Evolutionary conservation across 495 filamentous ascomycete genomes (phyloP), one percentile per base, ranked within the genome.

Genomic region (Neurospora sp.): DNA sequence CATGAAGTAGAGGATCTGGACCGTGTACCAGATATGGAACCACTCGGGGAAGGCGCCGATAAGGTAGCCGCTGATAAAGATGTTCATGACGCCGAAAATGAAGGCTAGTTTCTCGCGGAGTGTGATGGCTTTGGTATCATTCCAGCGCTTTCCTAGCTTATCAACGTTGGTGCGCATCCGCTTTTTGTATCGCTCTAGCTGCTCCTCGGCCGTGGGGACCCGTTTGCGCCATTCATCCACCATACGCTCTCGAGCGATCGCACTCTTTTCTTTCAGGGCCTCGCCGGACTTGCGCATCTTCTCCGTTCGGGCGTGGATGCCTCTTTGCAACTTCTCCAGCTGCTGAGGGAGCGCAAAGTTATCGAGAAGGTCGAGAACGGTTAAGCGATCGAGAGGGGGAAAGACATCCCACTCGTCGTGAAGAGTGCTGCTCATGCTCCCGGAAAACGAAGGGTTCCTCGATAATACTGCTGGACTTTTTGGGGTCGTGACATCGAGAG

Each of bases 41-140:
- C 88, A 90, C 75, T 98, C 86, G 21, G 96, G 94, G 77, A 86
- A 90, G 31, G 89, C 93, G 70, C 96, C 96, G 73, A 98, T 92
- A 70, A 99, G 84, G 79, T 97, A 97, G 62, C 94, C 96, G 74
- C 93, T 96, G 78, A 98, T 90, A 82, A 98, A 97, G 79, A 99
- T 93, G 79, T 98, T 99, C 81, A 97, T 89, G 69, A 98, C 94
- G 77, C 93, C 96, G 59, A 91, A 92, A 72, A 99, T 97, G 83
- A 99, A 99, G 15, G 96, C 94, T 31, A 94, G 83, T 86, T 99
- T 99, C 86, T 99, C 96, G 54, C 94, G 90, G 39, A 92, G 80
- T 1, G 94, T 97, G 74, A 98, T 93, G 73, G 89, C 89, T 75
- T 92, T 93, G 42, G 92, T 91, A 80, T 96, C 91, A 81, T 91